Evolutionary conservation across 371 early-diverging fungal species (phyloP).

Genomic region (Mortierella sp.): DNA sequence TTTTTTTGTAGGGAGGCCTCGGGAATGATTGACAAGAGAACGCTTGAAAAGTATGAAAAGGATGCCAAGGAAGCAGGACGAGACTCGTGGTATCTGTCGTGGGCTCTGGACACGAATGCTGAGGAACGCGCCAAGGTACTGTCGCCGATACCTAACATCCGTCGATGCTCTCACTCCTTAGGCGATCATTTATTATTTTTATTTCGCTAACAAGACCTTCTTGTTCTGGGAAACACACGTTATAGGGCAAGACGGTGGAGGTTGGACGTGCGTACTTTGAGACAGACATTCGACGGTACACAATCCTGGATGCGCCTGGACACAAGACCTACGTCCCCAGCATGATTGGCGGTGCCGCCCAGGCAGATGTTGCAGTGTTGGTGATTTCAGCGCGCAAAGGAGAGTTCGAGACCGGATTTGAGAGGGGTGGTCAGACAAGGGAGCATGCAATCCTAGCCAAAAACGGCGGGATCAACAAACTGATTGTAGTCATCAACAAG

Average conservation of each 20-base stretch:
- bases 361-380: slow-evolving; percentile 97
- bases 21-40: slow-evolving; percentile 99
- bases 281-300: slow-evolving; percentile 94
- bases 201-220: too few species aligned
- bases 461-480: slow-evolving; percentile 94
- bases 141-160: not conserved
- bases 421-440: slow-evolving; percentile 99
- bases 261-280: slow-evolving; percentile 98
- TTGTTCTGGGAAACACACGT: not conserved
- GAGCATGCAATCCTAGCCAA: slow-evolving; percentile 99
- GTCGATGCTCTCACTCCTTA: too few species aligned
- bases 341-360: slow-evolving; percentile 98
- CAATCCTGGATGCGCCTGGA: slow-evolving; percentile 99
- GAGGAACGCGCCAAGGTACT: slow-evolving; percentile 96
- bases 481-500: slow-evolving; percentile 97
- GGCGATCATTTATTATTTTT: not conserved
- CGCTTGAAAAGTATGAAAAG: slow-evolving; percentile 99
- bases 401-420: slow-evolving; percentile 99
- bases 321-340: slow-evolving; percentile 99
- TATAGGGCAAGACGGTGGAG: slow-evolving; percentile 96
- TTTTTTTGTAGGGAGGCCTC: slow-evolving; percentile 80
- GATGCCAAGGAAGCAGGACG: slow-evolving; percentile 97
- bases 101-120: slow-evolving; percentile 96
- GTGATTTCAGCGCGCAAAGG: slow-evolving; percentile 99
- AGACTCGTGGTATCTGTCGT: slow-evolving; percentile 98